phyloP scores from a whole-genome alignment of 306 rosid genomes.

The Lagenaria siceraria region DNA sequence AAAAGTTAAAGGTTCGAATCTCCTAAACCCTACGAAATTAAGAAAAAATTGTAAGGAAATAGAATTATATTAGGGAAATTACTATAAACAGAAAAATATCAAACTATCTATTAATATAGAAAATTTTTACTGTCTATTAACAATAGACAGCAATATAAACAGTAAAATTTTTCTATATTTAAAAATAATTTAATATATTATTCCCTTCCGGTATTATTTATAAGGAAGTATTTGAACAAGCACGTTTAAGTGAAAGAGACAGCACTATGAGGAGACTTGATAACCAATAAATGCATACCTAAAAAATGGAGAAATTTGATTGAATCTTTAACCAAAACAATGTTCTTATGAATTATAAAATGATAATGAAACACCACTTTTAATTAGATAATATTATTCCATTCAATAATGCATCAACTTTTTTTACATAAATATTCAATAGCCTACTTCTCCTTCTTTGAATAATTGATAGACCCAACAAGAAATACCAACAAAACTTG shows the following conservation, averaged over 20 bases:
- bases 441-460: background rate
- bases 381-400: background rate
- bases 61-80: too few relatives aligned
- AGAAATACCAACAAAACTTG: background rate
- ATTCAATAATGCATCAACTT: background rate
- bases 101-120: too few relatives aligned
- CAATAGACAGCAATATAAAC: too few relatives aligned
- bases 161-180: too few relatives aligned
- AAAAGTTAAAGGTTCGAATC: too few relatives aligned
- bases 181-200: too few relatives aligned
- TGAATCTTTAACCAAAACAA: background rate
- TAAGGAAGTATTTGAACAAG: background rate
- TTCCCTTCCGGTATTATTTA: background rate
- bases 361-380: background rate
- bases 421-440: background rate
- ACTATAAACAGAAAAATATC: too few relatives aligned
- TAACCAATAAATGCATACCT: background rate
- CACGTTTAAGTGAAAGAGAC: background rate
- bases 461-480: background rate
- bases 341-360: background rate
- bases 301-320: background rate
- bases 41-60: background rate
- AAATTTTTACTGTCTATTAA: too few relatives aligned
- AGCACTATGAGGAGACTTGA: slow-evolving; percentile 1
- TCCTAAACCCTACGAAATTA: too few relatives aligned